Evolutionary conservation across 1,139 yeast genomes (phyloP), one percentile per base, ranked within the genome.

Genomic region (Eremothecium gossypii): DNA sequence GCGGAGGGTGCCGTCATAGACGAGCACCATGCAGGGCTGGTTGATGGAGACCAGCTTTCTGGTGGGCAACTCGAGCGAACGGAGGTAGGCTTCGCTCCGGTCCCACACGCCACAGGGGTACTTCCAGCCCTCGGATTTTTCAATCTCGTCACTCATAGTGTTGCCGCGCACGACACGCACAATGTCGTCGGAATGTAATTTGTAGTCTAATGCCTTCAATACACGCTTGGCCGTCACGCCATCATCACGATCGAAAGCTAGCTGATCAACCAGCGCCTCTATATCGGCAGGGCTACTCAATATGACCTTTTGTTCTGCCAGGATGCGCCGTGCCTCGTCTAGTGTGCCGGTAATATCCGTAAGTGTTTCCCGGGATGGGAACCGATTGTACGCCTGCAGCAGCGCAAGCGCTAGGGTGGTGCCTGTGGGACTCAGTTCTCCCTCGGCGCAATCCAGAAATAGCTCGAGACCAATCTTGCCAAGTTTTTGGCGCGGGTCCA

Each of bases 71-170:
- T 50, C 51, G 2, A 59, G 29, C 3, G 63, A 57, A 31, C 58
- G 50, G 32, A 55, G 38, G 39, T 58, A 60, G 10, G 57, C 45
- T 28, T 56, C 60, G 41, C 55, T 57, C 12, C 50, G 45, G 32
- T 52, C 53, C 30, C 53, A 30, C 3, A 58, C 42, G 9, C 64
- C 63, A 14, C 49, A 45, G 8, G 50, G 46, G 20, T 47, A 52
- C 40, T 51, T 57, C 60, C 60, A 57, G 9, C 63, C 64, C 38
- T 54, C 52, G 12, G 61, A 51, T 4, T 53, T 40, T 8, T 57
- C 59, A 7, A 59, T 38, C 26, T 54, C 54, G 43, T 59, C 63
- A 14, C 38, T 29, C 3, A 51, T 49, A 20, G 47, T 52, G 8
- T 46, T 47, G 8, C 63, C 61, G 36, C 54, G 49, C 8, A 53